phyloP scores from a whole-genome alignment of 352 stramenopile species.

The Globisporangium megalacanthum region DNA sequence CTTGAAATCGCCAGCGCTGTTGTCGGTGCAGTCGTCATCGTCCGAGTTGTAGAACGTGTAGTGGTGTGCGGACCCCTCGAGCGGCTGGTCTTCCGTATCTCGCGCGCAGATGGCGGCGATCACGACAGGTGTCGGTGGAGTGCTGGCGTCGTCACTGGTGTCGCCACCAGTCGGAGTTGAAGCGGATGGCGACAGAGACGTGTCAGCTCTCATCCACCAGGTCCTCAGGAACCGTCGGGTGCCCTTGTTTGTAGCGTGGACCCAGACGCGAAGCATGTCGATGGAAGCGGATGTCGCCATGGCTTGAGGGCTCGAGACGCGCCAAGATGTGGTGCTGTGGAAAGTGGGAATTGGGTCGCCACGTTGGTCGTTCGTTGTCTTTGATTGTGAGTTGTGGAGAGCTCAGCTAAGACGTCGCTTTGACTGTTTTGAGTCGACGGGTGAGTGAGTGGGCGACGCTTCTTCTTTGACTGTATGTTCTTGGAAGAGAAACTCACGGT shows the following conservation, averaged over 20 bases:
- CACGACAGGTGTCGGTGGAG: background rate
- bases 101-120: constrained; percentile 4
- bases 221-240: constrained; percentile 5
- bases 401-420: too few relatives aligned
- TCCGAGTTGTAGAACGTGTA: constrained; percentile 14
- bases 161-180: too few relatives aligned
- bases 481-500: too few relatives aligned
- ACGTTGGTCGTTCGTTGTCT: too few relatives aligned
- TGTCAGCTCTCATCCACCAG: background rate
- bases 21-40: background rate
- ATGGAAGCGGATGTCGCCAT: background rate
- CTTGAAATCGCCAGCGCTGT: constrained; percentile 1
- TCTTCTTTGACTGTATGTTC: too few relatives aligned
- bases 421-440: too few relatives aligned
- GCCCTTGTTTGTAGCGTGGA: constrained; percentile 8
- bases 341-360: too few relatives aligned
- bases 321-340: background rate
- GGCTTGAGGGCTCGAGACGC: background rate
- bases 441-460: too few relatives aligned
- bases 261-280: constrained; percentile 5
- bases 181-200: background rate
- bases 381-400: too few relatives aligned
- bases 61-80: constrained; percentile 4
- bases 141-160: background rate
- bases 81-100: constrained; percentile 4